phyloP scores from a whole-genome alignment of 148 eudicot genomes.

The Fagopyrum homotropicum region DNA sequence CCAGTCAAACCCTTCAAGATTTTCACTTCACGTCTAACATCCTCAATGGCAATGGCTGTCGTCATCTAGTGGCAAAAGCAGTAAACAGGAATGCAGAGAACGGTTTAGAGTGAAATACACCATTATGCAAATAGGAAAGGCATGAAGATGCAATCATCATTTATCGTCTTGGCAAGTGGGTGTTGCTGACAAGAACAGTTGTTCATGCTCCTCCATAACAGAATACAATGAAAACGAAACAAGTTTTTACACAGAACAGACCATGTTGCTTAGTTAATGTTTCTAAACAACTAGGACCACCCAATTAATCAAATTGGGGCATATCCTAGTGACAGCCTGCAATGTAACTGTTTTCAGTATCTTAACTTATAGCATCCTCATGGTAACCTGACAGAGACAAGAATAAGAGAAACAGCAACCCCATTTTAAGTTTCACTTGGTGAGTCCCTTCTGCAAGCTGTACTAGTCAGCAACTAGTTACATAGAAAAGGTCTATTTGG shows the following conservation, averaged over 20 bases:
- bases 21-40: slow-evolving; percentile 91
- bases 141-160: not conserved
- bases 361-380: not conserved
- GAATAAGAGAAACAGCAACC: not conserved
- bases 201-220: not conserved
- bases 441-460: not conserved
- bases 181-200: not conserved
- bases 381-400: not conserved
- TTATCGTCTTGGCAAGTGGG: not conserved
- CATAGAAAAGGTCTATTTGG: not conserved
- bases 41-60: slow-evolving; percentile 94
- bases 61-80: slow-evolving; percentile 56
- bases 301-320: not conserved
- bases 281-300: not conserved
- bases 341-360: not conserved
- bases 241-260: not conserved
- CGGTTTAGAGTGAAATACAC: not conserved
- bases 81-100: not conserved
- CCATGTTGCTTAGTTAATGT: slow-evolving; percentile 8
- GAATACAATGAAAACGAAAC: not conserved
- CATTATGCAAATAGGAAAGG: not conserved
- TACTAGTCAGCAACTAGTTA: not conserved
- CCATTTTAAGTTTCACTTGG: not conserved
- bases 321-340: slow-evolving; percentile 4
- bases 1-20: slow-evolving; percentile 81